Conservation (phyloP, 352 stramenopile species). For the Saprolegnia parasitica region DNA sequence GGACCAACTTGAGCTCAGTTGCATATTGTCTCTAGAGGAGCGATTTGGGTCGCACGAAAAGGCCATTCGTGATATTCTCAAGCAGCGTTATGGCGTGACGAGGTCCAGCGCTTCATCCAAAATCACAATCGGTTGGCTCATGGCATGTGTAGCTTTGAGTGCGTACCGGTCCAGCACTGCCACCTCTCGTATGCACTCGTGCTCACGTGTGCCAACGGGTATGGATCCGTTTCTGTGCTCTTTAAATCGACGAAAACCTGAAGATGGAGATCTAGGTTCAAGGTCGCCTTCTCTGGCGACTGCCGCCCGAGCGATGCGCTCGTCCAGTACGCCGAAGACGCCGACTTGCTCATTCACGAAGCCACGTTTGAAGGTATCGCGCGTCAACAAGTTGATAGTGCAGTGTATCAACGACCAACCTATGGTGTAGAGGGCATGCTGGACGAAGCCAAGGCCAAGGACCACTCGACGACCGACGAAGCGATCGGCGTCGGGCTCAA, state of each 20-base stretch:
- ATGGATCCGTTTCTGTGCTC: too few species aligned
- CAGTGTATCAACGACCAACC: neutral
- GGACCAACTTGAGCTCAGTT: neutral
- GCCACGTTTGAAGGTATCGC: slow-evolving; percentile 91
- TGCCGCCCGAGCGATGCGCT: slow-evolving; percentile 85
- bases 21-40: slow-evolving; percentile 14
- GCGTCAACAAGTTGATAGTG: neutral
- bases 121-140: neutral
- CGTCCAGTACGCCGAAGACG: slow-evolving; percentile 46
- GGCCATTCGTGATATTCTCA: slow-evolving; percentile 36
- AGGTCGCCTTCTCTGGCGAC: slow-evolving; percentile 93
- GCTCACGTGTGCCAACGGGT: slow-evolving; percentile 37
- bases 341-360: slow-evolving; percentile 95
- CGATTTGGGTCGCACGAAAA: slow-evolving; percentile 37
- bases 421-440: slow-evolving; percentile 70
- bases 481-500: slow-evolving; percentile 77
- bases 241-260: too few species aligned
- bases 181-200: slow-evolving; percentile 88
- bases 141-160: slow-evolving; percentile 39
- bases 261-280: slow-evolving; percentile 40
- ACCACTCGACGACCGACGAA: slow-evolving; percentile 93
- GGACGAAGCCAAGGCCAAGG: slow-evolving; percentile 90
- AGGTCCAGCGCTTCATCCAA: too few species aligned
- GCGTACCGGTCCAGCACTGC: slow-evolving; percentile 85
- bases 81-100: slow-evolving; percentile 18